These are phyloP conservation scores for Cupressus sempervirens DNA, from an alignment of 75 land plant genomes.

Conservation along the genomic window DNA sequence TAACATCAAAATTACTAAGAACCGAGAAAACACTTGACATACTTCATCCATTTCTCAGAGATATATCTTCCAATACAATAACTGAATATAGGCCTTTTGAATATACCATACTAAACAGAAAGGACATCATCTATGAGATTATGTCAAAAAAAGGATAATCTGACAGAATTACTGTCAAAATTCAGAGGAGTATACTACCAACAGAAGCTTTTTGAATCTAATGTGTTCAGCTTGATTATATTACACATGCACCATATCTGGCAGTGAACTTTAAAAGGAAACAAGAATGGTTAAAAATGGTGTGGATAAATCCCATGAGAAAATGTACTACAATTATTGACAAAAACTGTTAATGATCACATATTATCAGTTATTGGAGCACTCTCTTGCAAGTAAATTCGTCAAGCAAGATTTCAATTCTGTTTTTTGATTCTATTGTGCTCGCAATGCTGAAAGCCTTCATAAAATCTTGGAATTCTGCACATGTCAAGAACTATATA, in stretches of 20 bases:
- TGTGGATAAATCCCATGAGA: background rate
- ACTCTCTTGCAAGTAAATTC: constrained; percentile 17
- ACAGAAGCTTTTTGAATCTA: no score
- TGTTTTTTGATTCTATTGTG: constrained; percentile 25
- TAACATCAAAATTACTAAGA: no score
- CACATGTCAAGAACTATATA: background rate
- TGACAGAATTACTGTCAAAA: no score
- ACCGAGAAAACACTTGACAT: no score
- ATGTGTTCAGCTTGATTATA: background rate
- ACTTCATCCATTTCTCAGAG: no score
- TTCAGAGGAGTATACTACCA: no score
- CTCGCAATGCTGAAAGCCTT: constrained; percentile 28
- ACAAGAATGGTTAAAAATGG: background rate
- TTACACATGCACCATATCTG: background rate
- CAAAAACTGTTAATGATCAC: background rate
- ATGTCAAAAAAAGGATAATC: no score
- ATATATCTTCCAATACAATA: no score
- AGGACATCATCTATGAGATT: no score
- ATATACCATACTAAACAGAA: no score
- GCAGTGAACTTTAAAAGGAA: background rate
- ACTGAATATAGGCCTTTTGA: no score
- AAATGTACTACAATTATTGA: background rate
- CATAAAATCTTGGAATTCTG: constrained; percentile 26
- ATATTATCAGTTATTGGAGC: background rate
- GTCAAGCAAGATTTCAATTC: constrained; percentile 26